Evolutionary conservation across 257 asterid genomes (phyloP), one percentile per base, ranked within the genome.

Genomic region (Ballota nigra): DNA sequence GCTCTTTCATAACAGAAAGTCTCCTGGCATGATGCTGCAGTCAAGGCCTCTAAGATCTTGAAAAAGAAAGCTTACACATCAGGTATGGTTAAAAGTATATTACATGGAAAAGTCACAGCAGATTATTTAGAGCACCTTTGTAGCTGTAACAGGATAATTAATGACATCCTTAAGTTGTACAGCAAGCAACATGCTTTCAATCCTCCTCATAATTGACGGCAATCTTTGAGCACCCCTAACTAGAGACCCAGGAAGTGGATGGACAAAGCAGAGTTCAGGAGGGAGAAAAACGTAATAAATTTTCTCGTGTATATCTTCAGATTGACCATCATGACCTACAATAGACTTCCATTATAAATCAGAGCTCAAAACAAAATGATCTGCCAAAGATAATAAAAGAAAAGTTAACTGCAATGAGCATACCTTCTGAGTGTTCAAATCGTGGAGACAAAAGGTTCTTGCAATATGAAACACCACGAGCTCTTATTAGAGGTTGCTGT

Each of bases 381-480:
- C 72, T 11, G 61, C 55, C 68, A 61, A 77, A 67, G 52, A 76
- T 41, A 60, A 75, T 28, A 63, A 28, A 29, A 20, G 45, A 52
- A n/a, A 70, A 58, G 62, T 55, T 53, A 60, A 57, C 15, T 22
- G 52, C 53, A 57, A 62, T 53, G 36, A 59, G 26, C 86, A 60
- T 82, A 86, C 98, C 92, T 72, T 88, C 98, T 63, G 92, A 86
- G 80, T 89, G 96, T 79, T 95, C 99, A 73, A 89, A 95, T 66
- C 98, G 84, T 36, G 98, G 99, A 29, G 97, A 92, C 63, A 95
- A 84, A 75, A 95, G 94, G 83, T 92, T 92, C 83, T 92, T 95
- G 97, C 98, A 92, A 75, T 95, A 95, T 29, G 99, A 92, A 80
- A 95, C 98, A 79, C 99, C 98, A 8, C 98, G 96, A 58, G 94